Evolutionary conservation across 345 rosid species (phyloP), one percentile per base, ranked within the genome.

Genomic region (Excoecaria cochinchinensis): DNA sequence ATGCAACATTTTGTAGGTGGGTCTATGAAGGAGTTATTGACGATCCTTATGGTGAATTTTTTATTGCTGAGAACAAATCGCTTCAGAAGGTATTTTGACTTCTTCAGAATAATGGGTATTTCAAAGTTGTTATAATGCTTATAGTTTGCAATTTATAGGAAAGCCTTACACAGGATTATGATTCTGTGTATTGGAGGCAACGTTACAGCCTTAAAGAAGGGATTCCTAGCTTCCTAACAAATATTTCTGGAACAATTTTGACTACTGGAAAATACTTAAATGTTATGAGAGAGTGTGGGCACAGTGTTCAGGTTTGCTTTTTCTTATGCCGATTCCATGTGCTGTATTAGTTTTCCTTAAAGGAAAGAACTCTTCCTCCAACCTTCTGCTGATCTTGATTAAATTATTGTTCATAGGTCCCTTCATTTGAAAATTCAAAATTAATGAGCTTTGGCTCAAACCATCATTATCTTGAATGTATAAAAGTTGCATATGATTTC

Each of bases 221-320:
- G 72, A 89, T 95, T 82, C 98, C 99, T 75, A 88, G 95, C 88
- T 95, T 93, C 88, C 96, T 93, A 83, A 89, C 94, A 80, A 95
- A 91, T 79, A 89, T 90, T 81, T 91, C 97, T 46, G 91, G 91
- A 82, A 93, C 89, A 73, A 89, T 93, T 90, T 86, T 95, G 85
- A 95, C 98, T 38, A 93, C 98, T 10, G 96, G 99, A 70, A 95
- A 95, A 81, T 95, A 90, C 89, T 80, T 95, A 55, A 95, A 95
- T 84, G 97, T 95, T 81, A 91, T 92, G 98, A 87, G 99, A 85
- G 99, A 95, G 86, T 95, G 99, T 82, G 98, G 98, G 58, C 94
- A 93, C 83, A 89, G 84, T 81, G 97, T 91, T 84, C 98, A 93
- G 95, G 99, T 91, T 82, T 69, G 67, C 47, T 65, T 72, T 36